These are phyloP conservation scores for Penicillium pulvis DNA, from an alignment of 495 filamentous ascomycete species.

Conservation along the genomic window DNA sequence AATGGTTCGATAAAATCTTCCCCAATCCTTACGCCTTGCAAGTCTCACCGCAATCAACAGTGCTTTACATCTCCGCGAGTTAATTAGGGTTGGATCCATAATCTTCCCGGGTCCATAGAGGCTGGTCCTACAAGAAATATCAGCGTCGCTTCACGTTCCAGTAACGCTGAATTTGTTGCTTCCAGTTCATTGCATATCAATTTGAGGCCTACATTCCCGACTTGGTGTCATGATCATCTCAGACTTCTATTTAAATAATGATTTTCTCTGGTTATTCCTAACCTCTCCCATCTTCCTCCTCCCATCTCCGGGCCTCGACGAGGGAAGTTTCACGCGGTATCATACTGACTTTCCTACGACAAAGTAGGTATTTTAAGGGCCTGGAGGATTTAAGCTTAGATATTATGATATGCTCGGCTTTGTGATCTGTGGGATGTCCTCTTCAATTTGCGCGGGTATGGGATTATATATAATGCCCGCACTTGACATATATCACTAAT, in stretches of 20 bases:
- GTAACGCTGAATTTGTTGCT: neutral
- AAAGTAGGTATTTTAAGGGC: neutral
- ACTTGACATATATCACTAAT: too few relatives aligned
- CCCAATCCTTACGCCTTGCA: neutral
- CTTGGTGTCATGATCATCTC: neutral
- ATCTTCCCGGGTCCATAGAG: neutral
- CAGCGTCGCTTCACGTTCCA: neutral
- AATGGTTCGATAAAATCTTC: conserved; percentile 63
- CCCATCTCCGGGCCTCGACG: neutral
- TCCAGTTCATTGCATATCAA: neutral
- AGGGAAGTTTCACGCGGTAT: neutral
- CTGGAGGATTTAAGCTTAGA: neutral
- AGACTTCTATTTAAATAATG: neutral
- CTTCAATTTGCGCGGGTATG: neutral
- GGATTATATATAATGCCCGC: too few relatives aligned
- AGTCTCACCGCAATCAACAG: conserved; percentile 17
- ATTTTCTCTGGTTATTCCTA: neutral
- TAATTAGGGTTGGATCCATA: conserved; percentile 17
- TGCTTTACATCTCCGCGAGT: conserved; percentile 45
- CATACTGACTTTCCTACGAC: neutral
- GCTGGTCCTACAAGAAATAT: neutral
- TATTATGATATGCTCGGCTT: neutral
- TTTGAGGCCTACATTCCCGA: neutral
- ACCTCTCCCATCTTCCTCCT: neutral
- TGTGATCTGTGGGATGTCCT: neutral